Evolutionary conservation across 768 basidiomycete genomes (phyloP).

Genomic region (Hydnomerulius pinastri): DNA sequence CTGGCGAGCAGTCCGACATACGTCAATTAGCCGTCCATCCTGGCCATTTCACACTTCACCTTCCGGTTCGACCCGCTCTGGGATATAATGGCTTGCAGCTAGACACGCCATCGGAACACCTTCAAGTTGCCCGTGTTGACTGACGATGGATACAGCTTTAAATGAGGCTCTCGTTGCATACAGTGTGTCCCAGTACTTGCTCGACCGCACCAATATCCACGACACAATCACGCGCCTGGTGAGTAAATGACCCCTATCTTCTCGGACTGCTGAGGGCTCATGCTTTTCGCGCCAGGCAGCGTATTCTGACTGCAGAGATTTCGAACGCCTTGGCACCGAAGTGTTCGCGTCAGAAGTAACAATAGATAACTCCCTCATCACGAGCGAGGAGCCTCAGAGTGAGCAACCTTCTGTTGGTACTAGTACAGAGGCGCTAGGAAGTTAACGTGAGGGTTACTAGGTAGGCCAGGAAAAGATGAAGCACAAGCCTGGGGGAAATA

Average conservation of each 20-base stretch:
- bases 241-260: not conserved
- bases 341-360: slow-evolving; percentile 27
- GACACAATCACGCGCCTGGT: slow-evolving; percentile 29
- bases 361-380: slow-evolving; percentile 23
- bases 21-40: too few relatives aligned
- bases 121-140: not conserved
- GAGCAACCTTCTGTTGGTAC: not conserved
- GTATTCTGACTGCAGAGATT: slow-evolving; percentile 28
- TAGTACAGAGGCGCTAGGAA: not conserved
- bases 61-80: slow-evolving; percentile 10
- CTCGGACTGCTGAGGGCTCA: not conserved
- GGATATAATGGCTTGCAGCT: slow-evolving; percentile 9
- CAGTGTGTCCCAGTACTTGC: slow-evolving; percentile 20
- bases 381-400: slow-evolving; percentile 20
- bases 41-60: not conserved
- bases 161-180: slow-evolving; percentile 14
- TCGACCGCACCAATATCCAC: slow-evolving; percentile 29
- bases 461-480: slow-evolving; percentile 15
- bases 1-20: too few relatives aligned
- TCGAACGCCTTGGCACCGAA: slow-evolving; percentile 26
- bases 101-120: not conserved
- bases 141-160: slow-evolving; percentile 9
- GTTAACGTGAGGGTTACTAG: slow-evolving; percentile 1
- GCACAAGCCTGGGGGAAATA: slow-evolving; percentile 23
- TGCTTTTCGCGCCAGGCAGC: slow-evolving; percentile 12